A percentile compares a stretch with the other conserved stretches of the same genome.
phyloP scores from a whole-genome alignment of 2,329 filamentous ascomycete genomes.

The Nemania sp. region DNA sequence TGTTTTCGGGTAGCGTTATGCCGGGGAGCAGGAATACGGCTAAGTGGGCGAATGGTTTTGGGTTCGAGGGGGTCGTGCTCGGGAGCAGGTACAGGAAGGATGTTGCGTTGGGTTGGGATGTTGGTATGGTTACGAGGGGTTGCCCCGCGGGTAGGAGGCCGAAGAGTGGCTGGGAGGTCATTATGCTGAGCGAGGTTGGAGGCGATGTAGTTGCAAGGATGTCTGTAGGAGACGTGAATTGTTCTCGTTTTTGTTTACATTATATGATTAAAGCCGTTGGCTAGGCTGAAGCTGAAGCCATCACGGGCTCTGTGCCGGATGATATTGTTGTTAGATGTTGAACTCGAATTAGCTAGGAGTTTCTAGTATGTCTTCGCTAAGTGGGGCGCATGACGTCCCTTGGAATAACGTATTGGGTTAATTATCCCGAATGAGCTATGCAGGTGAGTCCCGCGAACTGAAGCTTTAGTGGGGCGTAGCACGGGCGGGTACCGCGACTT shows the following conservation, averaged over 20 bases:
- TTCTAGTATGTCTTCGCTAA: too few relatives aligned
- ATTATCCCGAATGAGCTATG: too few relatives aligned
- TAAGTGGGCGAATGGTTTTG: conserved; percentile 72
- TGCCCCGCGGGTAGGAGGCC: conserved; percentile 64
- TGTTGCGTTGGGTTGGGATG: conserved; percentile 46
- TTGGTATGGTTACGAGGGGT: conserved; percentile 58
- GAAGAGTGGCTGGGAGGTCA: conserved; percentile 52
- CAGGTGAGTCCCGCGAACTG: too few relatives aligned
- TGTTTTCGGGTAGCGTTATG: conserved; percentile 69
- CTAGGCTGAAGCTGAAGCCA: too few relatives aligned
- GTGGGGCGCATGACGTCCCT: too few relatives aligned
- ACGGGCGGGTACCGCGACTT: too few relatives aligned
- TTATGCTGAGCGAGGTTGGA: not conserved
- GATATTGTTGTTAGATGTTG: too few relatives aligned
- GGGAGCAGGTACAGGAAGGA: conserved; percentile 59
- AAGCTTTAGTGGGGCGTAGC: too few relatives aligned
- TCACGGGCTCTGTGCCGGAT: too few relatives aligned
- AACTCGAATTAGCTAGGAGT: too few relatives aligned
- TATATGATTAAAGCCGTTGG: too few relatives aligned
- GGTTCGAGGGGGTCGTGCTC: conserved; percentile 39
- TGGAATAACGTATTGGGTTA: too few relatives aligned
- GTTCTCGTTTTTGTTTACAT: not conserved
- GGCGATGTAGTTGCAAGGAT: not conserved
- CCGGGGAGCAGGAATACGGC: conserved; percentile 88
- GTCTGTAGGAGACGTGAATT: not conserved